These are phyloP conservation scores for Candida ficus DNA, from an alignment of 805 yeast species.

Conservation along the genomic window DNA sequence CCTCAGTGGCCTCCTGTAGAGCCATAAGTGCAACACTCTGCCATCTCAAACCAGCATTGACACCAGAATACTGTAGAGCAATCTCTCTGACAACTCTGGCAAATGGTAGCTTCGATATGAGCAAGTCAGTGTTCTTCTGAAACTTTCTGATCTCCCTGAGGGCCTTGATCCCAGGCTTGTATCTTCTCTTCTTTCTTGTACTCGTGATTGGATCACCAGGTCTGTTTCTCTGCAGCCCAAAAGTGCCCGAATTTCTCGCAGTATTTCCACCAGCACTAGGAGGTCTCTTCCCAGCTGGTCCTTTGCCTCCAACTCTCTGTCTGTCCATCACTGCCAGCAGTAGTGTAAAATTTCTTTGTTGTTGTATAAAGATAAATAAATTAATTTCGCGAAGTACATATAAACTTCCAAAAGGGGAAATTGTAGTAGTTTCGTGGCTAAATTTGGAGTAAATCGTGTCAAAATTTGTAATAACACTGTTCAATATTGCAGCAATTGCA, in stretches of 20 bases:
- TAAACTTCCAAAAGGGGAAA: no score
- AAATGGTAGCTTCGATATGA: conserved; percentile 70
- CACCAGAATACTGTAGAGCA: conserved; percentile 49
- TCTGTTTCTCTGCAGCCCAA: conserved; percentile 32
- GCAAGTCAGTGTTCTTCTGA: conserved; percentile 62
- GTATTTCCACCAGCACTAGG: not conserved
- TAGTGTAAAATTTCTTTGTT: not conserved
- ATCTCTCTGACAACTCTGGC: conserved; percentile 73
- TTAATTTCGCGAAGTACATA: no score
- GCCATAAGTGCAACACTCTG: conserved; percentile 75
- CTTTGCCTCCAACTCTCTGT: no score
- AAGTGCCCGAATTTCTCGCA: no score
- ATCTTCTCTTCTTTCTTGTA: conserved; percentile 40
- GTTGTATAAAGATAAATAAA: no score
- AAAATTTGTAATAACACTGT: no score
- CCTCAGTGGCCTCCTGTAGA: conserved; percentile 78
- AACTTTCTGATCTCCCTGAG: conserved; percentile 62
- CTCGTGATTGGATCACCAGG: conserved; percentile 51
- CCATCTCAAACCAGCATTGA: conserved; percentile 47
- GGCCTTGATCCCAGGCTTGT: conserved; percentile 63
- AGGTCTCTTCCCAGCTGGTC: not conserved
- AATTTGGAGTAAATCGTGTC: no score
- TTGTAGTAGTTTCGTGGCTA: no score
- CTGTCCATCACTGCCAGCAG: not conserved
- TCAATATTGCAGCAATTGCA: no score